A percentile compares a stretch with the other conserved stretches of the same genome.
Evolutionary conservation across 352 stramenopile species (phyloP).

Genomic region (Globisporangium abappressorium): DNA sequence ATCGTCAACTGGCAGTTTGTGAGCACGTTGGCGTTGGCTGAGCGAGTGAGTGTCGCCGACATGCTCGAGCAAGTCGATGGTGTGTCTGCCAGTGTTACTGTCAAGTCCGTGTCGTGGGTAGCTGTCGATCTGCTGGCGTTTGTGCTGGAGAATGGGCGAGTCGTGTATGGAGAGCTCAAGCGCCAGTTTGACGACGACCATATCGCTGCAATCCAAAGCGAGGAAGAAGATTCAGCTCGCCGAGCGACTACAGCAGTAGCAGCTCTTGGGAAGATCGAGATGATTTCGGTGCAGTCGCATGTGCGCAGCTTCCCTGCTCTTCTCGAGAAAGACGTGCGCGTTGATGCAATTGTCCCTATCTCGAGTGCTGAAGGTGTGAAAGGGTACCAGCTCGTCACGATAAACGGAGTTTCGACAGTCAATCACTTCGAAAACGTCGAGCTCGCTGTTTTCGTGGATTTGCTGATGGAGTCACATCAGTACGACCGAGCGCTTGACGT

Average conservation of each 20-base stretch:
- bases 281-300: slow-evolving; percentile 6
- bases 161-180: slow-evolving; percentile 14
- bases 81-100: neutral
- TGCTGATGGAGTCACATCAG: slow-evolving; percentile 30
- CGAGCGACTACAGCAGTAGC: neutral
- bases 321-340: neutral
- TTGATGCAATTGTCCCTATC: slow-evolving; percentile 6
- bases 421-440: slow-evolving; percentile 22
- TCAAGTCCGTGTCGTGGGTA: slow-evolving; percentile 9
- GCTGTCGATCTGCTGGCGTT: slow-evolving; percentile 4
- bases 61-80: neutral
- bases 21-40: neutral
- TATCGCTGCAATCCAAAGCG: neutral
- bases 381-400: slow-evolving; percentile 18
- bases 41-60: neutral
- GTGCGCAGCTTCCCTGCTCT: neutral
- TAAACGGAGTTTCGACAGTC: slow-evolving; percentile 14
- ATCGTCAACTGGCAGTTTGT: slow-evolving; percentile 53
- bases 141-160: slow-evolving; percentile 6
- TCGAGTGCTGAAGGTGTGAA: neutral
- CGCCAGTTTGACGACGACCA: neutral
- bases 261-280: neutral
- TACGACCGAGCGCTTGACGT: slow-evolving; percentile 41
- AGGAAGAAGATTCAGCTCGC: neutral
- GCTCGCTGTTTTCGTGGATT: slow-evolving; percentile 33